These are phyloP conservation scores for Eucalyptus decipiens DNA, from an alignment of 345 rosid genomes.

Conservation along the genomic window DNA sequence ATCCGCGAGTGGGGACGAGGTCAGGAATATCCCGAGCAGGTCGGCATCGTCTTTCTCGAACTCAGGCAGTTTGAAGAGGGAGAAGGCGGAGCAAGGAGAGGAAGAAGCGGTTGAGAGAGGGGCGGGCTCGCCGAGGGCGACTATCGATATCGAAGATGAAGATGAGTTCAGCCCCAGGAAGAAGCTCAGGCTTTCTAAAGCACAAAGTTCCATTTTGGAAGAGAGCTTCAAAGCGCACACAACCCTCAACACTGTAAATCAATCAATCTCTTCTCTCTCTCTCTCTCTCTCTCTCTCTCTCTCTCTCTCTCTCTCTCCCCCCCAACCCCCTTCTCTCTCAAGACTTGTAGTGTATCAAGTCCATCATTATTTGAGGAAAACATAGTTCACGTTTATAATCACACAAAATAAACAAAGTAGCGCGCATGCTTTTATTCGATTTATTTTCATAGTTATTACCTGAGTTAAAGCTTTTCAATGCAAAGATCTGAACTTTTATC, in stretches of 20 bases:
- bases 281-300: background rate
- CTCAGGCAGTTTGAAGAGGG: background rate
- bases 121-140: background rate
- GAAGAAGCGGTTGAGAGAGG: background rate
- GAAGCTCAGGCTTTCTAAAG: conserved; percentile 3
- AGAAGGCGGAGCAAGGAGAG: background rate
- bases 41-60: background rate
- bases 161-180: background rate
- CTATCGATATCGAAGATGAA: background rate
- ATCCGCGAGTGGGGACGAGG: background rate
- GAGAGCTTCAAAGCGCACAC: background rate
- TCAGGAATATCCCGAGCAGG: background rate
- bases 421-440: background rate
- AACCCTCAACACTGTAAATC: conserved; percentile 3
- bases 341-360: background rate
- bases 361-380: background rate
- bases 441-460: background rate
- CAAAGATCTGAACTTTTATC: background rate
- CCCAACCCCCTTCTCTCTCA: background rate
- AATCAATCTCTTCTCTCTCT: background rate
- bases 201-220: background rate
- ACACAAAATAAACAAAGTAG: background rate
- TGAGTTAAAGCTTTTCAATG: background rate
- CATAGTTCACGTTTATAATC: background rate
- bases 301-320: background rate